Evolutionary conservation across 1,139 yeast species (phyloP).

Genomic region (Kluyveromyces sp.): DNA sequence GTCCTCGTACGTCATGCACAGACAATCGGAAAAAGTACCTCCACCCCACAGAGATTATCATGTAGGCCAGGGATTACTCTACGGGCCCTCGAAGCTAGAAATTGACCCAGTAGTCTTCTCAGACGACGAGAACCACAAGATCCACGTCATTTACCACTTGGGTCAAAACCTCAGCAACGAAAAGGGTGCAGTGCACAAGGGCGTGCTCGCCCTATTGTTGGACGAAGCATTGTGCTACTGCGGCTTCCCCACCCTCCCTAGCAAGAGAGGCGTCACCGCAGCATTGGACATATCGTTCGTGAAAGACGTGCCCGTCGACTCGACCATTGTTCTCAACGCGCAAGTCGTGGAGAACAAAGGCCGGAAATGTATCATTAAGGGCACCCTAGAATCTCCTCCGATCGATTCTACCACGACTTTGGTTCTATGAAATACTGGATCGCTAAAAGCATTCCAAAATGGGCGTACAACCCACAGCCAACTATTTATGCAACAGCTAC

Average conservation of each 20-base stretch:
- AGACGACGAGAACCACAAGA: slow-evolving; percentile 39
- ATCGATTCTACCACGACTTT: background rate
- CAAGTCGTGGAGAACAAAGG: slow-evolving; percentile 63
- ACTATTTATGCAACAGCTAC: slow-evolving; percentile 45
- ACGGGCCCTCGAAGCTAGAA: slow-evolving; percentile 54
- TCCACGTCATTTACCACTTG: slow-evolving; percentile 59
- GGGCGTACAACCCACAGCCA: slow-evolving; percentile 5
- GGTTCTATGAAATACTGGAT: background rate
- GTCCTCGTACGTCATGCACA: slow-evolving; percentile 10
- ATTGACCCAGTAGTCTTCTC: slow-evolving; percentile 58
- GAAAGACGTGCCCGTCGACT: slow-evolving; percentile 57
- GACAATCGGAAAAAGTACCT: slow-evolving; percentile 40
- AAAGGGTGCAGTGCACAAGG: slow-evolving; percentile 73
- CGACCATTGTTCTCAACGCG: slow-evolving; percentile 62
- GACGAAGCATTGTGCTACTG: slow-evolving; percentile 86
- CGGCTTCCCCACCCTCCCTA: slow-evolving; percentile 81
- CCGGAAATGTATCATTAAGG: slow-evolving; percentile 71
- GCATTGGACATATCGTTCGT: slow-evolving; percentile 56
- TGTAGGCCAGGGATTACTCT: slow-evolving; percentile 59
- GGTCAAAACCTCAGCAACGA: slow-evolving; percentile 60
- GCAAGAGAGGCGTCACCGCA: slow-evolving; percentile 87
- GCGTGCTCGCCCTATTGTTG: slow-evolving; percentile 69
- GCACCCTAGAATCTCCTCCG: slow-evolving; percentile 46
- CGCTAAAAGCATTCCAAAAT: background rate
- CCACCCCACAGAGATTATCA: slow-evolving; percentile 53